Conservation (phyloP, 306 rosid species). For the Rosa rugosa region DNA sequence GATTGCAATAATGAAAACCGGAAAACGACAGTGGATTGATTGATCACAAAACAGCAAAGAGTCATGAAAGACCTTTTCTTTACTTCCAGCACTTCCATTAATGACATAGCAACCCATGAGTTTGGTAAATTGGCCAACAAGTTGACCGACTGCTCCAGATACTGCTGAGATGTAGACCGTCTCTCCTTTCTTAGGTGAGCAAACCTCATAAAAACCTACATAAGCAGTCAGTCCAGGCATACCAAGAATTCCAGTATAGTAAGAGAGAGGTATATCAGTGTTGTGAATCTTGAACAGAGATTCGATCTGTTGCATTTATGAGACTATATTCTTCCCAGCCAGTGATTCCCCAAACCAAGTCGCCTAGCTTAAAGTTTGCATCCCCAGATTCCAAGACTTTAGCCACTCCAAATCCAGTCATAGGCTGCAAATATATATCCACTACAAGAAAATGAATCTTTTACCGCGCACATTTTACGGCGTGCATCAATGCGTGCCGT, state of each 20-base stretch:
- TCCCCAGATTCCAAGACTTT: constrained; percentile 57
- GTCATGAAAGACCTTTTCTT: constrained; percentile 21
- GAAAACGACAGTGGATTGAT: too few relatives aligned
- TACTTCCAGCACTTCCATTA: constrained; percentile 42
- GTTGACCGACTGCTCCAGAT: constrained; percentile 43
- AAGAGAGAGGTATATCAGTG: constrained; percentile 61
- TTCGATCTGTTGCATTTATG: constrained; percentile 17
- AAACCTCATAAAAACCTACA: constrained; percentile 29
- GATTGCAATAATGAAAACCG: too few relatives aligned
- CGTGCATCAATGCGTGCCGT: too few relatives aligned
- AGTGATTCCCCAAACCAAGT: constrained; percentile 59
- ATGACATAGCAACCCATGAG: constrained; percentile 33
- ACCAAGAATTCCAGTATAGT: constrained; percentile 73
- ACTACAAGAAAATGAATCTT: too few relatives aligned
- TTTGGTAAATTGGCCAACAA: constrained; percentile 41
- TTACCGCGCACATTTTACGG: too few relatives aligned
- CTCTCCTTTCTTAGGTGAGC: constrained; percentile 38
- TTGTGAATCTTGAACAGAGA: constrained; percentile 45
- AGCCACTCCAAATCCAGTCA: constrained; percentile 50
- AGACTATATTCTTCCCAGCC: constrained; percentile 66
- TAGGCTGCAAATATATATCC: constrained; percentile 29
- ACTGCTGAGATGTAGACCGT: constrained; percentile 32
- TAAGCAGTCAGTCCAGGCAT: constrained; percentile 36
- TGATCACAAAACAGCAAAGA: too few relatives aligned
- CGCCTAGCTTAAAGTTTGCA: constrained; percentile 48